Percentiles rank a stretch among this genome's conserved stretches.
Evolutionary conservation across 192 early-diverging fungal species (phyloP).

Genomic region (Podila clonocystis): DNA sequence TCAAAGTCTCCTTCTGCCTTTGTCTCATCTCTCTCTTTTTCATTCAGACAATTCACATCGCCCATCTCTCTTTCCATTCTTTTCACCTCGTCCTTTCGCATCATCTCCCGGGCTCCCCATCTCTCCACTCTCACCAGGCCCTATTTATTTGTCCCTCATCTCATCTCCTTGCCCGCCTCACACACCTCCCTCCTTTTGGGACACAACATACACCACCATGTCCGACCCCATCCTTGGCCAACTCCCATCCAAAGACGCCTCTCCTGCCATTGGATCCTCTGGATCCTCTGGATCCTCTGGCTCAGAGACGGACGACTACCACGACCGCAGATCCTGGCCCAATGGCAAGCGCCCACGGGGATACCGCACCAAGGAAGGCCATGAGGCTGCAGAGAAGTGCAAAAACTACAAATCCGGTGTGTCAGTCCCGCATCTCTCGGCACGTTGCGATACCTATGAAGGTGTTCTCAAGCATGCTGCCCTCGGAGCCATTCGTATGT

Average conservation of each 20-base stretch:
- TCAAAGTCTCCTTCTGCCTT: too few relatives aligned
- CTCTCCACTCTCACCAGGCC: too few relatives aligned
- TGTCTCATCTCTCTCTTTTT: too few relatives aligned
- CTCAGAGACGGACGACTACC: neutral
- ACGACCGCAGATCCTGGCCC: slow-evolving; percentile 22
- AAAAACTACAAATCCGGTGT: slow-evolving; percentile 41
- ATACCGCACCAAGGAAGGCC: slow-evolving; percentile 43
- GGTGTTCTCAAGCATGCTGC: slow-evolving; percentile 42
- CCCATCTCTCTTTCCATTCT: too few relatives aligned
- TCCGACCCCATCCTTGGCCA: neutral
- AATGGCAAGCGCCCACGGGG: slow-evolving; percentile 49
- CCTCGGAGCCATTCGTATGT: slow-evolving; percentile 47
- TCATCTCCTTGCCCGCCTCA: neutral
- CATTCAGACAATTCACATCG: too few relatives aligned
- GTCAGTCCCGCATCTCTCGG: slow-evolving; percentile 30
- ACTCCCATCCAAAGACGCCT: neutral
- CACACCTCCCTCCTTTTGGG: neutral
- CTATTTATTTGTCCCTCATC: too few relatives aligned
- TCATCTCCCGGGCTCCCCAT: too few relatives aligned
- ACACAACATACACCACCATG: neutral
- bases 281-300: neutral
- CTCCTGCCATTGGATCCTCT: neutral
- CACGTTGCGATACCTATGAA: slow-evolving; percentile 37
- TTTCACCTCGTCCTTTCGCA: too few relatives aligned
- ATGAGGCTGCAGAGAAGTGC: slow-evolving; percentile 38